phyloP scores from a whole-genome alignment of 176 grass and related monocot species.

The Metroxylon sagu region DNA sequence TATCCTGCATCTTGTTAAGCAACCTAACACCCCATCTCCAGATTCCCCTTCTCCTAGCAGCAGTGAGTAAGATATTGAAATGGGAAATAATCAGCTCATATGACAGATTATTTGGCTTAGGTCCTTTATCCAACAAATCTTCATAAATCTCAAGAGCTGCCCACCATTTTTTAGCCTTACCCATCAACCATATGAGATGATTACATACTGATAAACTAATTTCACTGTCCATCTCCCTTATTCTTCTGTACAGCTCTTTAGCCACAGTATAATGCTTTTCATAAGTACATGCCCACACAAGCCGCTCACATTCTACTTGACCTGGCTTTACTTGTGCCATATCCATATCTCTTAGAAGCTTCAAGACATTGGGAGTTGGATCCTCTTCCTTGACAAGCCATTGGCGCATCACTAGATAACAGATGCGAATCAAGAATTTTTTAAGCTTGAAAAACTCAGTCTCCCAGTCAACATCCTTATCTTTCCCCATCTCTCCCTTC shows the following conservation, averaged over 20 bases:
- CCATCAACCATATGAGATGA: conserved; percentile 84
- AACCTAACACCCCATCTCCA: conserved; percentile 66
- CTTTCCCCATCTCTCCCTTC: conserved; percentile 37
- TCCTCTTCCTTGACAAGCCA: conserved; percentile 39
- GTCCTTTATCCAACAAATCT: conserved; percentile 69
- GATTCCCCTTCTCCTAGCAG: conserved; percentile 58
- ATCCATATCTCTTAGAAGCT: conserved; percentile 59
- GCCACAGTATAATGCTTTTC: conserved; percentile 65
- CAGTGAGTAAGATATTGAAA: conserved; percentile 60
- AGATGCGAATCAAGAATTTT: conserved; percentile 34
- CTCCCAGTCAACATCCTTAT: conserved; percentile 39
- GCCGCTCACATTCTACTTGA: conserved; percentile 38
- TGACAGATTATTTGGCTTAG: conserved; percentile 70
- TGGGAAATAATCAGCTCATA: conserved; percentile 66
- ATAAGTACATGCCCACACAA: conserved; percentile 69
- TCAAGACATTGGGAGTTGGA: conserved; percentile 36
- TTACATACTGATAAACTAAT: conserved; percentile 75
- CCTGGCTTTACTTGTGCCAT: conserved; percentile 26
- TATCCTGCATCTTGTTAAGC: conserved; percentile 88
- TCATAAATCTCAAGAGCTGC: conserved; percentile 81
- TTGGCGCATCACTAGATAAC: conserved; percentile 45
- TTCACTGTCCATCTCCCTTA: conserved; percentile 32
- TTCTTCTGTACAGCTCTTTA: conserved; percentile 65
- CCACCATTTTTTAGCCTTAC: conserved; percentile 95
- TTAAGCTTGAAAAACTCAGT: conserved; percentile 58